These are phyloP conservation scores for Yarrowia sp. DNA, from an alignment of 805 yeast genomes.

Conservation along the genomic window DNA sequence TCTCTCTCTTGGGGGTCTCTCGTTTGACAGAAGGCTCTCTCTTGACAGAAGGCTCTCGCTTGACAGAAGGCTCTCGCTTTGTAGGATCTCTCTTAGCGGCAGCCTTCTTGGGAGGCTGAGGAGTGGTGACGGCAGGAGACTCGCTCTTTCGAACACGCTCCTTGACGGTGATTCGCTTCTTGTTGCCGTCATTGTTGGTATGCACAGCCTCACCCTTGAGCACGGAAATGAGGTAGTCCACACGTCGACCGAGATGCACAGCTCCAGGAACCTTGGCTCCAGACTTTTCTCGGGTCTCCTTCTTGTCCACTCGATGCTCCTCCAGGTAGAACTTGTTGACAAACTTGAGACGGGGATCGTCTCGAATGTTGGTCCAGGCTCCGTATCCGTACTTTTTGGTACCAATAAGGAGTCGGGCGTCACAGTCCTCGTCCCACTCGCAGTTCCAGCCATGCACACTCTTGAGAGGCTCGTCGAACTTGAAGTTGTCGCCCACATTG, in stretches of 20 bases:
- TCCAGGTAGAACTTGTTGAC: constrained; percentile 78
- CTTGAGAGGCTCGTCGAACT: constrained; percentile 62
- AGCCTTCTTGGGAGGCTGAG: constrained; percentile 23
- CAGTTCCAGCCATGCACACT: constrained; percentile 89
- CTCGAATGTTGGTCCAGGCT: constrained; percentile 90
- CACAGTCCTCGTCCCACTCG: constrained; percentile 80
- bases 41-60: not conserved
- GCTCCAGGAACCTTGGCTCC: constrained; percentile 81
- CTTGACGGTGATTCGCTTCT: constrained; percentile 32
- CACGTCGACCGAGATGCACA: constrained; percentile 87
- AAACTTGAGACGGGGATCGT: constrained; percentile 86
- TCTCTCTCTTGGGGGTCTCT: constrained; percentile 15
- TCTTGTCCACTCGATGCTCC: constrained; percentile 44
- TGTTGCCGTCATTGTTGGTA: constrained; percentile 23
- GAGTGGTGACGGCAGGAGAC: constrained; percentile 29
- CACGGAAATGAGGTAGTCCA: constrained; percentile 76
- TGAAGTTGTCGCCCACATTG: constrained; percentile 53
- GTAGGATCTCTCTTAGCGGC: not conserved
- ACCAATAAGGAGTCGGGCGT: constrained; percentile 82
- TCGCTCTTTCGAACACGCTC: constrained; percentile 30
- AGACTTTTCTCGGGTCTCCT: constrained; percentile 38
- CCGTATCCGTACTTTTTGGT: constrained; percentile 93
- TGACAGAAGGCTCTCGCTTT: not conserved
- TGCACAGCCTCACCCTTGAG: constrained; percentile 53
- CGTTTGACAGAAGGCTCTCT: constrained; percentile 11